Base-by-base conservation (phyloP, 2,329 filamentous ascomycete genomes). In the Penicillium oxalicum region DNA sequence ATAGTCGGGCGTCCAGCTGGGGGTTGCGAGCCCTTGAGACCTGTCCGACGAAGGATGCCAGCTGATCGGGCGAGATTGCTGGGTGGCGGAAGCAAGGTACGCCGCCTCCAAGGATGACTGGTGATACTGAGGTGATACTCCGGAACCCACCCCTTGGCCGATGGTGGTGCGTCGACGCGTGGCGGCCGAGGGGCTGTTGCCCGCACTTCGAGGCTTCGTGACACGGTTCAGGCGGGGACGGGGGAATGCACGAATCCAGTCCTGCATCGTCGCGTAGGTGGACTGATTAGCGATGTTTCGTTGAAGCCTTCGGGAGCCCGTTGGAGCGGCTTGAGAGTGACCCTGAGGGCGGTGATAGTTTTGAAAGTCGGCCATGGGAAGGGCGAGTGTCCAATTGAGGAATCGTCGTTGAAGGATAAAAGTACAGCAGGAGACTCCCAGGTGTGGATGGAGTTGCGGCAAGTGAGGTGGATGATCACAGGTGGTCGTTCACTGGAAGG, bases 31-130 rank as follows among this genome's bases (percentile, higher is more conserved):
- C 4, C 57, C 61, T 64, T 64, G 45, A 60, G 61, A 29, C 62
- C 62, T 48, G 68, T 66, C 49, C 8, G 83, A 79, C 24, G 79
- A 78, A 2, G 86, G 84, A 64, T 90, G 87, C 87, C 87, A 90
- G 73, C 86, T 89, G 40, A 87, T 73, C 5, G 86, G 86, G 37
- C 86, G 78, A 45, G 70, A 69, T 35, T 74, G 51, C 58, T 65
- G 70, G 35, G 67, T 69, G 43, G 53, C 62, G 25, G 53, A 63
- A 47, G 71, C 63, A 55, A 75, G 60, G 51, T 71, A 49, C 55
- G 63, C 62, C 40, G 73, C 62, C 50, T 77, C 71, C 49, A 79
- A 71, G 39, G 76, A 59, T 29, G 70, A 69, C 51, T 77, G 58
- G 45, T 67, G 58, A 48, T 67, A 63, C 43, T 57, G 49, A n/a